phyloP scores from a whole-genome alignment of 306 rosid species.

The Trifolium fragiferum region DNA sequence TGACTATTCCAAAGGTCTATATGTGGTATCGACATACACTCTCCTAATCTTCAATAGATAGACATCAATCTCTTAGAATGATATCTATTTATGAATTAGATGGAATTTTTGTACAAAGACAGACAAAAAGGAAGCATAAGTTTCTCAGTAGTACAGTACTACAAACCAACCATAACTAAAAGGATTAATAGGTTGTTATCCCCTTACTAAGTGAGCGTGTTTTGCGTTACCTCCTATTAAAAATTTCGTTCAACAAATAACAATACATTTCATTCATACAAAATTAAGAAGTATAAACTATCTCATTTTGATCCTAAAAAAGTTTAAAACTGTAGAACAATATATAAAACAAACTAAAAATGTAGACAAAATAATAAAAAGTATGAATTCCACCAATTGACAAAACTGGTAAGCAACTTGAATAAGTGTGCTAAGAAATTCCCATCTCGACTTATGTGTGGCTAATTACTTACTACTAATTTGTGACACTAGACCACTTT shows the following conservation, averaged over 20 bases:
- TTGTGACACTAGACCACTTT: conserved; percentile 43
- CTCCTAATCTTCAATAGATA: too few relatives aligned
- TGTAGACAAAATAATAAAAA: not conserved
- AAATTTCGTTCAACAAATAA: not conserved
- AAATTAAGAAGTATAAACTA: not conserved
- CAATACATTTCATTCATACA: not conserved
- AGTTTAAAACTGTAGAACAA: not conserved
- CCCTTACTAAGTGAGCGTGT: too few relatives aligned
- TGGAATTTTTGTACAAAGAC: too few relatives aligned
- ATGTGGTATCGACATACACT: too few relatives aligned
- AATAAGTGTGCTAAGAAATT: conserved; percentile 10
- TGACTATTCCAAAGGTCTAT: too few relatives aligned
- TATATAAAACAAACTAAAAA: conserved; percentile 1
- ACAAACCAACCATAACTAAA: too few relatives aligned
- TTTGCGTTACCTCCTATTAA: too few relatives aligned
- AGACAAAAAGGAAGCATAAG: too few relatives aligned
- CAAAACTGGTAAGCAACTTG: conserved; percentile 38
- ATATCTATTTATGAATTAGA: too few relatives aligned
- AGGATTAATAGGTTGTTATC: too few relatives aligned
- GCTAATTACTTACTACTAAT: not conserved
- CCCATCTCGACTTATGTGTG: not conserved
- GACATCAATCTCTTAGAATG: too few relatives aligned
- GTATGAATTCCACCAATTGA: conserved; percentile 3
- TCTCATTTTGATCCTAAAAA: not conserved
- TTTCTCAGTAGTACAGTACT: too few relatives aligned